Base-by-base conservation (phyloP, 225 moss, liverwort and hornwort species). In the Climacium dendroides region DNA sequence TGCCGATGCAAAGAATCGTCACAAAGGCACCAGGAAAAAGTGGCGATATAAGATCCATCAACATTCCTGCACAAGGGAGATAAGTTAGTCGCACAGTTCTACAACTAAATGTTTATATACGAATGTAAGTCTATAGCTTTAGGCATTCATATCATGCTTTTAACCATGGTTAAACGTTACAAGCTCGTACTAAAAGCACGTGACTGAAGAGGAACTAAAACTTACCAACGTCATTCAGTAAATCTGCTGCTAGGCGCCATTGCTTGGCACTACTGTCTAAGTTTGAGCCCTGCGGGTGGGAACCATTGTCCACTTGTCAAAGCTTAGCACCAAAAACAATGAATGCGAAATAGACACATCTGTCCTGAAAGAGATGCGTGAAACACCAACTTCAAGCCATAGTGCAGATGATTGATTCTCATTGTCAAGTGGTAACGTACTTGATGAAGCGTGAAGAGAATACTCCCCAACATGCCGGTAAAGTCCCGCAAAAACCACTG, bases 401-500 rank as follows among this genome's bases (percentile, higher is more conserved):
- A 87, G 43, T 69, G 57, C 66, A 82, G 26, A 80, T 83, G 74
- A 73, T 85, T 75, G 80, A 74, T 77, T 85, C 64, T 86, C 43
- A 84, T 89, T 81, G 45, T 59, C 58, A 78, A 74, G 74, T 83
- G 35, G 54, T 58, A 72, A n/a, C 90, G 84, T 92, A 99, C 97
- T 91, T 99, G 99, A 87, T 92, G 91, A 41, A 97, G 97, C 20
- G 99, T 97, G 87, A 99, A 97, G 62, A 99, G 92, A 87, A 97
- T 99, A 74, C 99, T 96, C 76, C 97, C 97, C 74, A 97, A 87
- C 99, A 97, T 99, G 90, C 99, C 99, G 61, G 99, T 99, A 85
- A 99, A 97, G 91, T 99, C 97, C 52, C 97, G 95, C 72, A 96
- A 92, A 89, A 97, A 99, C 97, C 99, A 99, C 99, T 99, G 96